Conservation (phyloP, 2,329 filamentous ascomycete species). For the Stachybotrys echinatus region DNA sequence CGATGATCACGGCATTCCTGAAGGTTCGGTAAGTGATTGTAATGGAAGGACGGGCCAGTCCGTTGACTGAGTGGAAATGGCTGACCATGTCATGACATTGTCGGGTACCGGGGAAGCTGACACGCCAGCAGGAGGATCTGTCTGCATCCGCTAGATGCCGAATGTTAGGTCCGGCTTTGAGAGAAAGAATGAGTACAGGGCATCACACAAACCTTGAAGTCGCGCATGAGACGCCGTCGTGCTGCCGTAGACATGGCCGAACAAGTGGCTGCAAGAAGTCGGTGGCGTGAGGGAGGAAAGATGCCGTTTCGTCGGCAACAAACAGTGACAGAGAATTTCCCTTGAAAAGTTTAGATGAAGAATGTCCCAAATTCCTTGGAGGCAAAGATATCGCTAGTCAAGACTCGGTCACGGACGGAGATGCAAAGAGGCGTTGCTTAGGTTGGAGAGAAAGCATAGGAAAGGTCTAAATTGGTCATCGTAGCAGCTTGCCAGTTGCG, state of each 20-base stretch:
- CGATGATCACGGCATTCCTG: conserved; percentile 98
- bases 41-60: neutral
- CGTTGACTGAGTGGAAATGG: conserved; percentile 5
- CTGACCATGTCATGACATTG: conserved; percentile 94
- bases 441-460: too few relatives aligned
- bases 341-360: too few relatives aligned
- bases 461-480: neutral
- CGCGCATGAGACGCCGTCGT: conserved; percentile 93
- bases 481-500: neutral
- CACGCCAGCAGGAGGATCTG: conserved; percentile 92
- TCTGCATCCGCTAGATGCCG: conserved; percentile 83
- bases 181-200: conserved; percentile 2
- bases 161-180: conserved; percentile 8
- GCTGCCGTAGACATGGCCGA: conserved; percentile 76
- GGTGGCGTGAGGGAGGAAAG: neutral
- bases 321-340: neutral
- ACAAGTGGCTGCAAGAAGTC: neutral
- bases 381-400: too few relatives aligned
- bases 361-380: too few relatives aligned
- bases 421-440: neutral
- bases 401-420: neutral
- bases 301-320: neutral
- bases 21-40: conserved; percentile 10
- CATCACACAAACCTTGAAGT: conserved; percentile 80
- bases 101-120: conserved; percentile 94